A percentile compares a stretch with the other conserved stretches of the same genome.
Conservation (phyloP, 345 rosid genomes). For the Eucalyptus virginea region DNA sequence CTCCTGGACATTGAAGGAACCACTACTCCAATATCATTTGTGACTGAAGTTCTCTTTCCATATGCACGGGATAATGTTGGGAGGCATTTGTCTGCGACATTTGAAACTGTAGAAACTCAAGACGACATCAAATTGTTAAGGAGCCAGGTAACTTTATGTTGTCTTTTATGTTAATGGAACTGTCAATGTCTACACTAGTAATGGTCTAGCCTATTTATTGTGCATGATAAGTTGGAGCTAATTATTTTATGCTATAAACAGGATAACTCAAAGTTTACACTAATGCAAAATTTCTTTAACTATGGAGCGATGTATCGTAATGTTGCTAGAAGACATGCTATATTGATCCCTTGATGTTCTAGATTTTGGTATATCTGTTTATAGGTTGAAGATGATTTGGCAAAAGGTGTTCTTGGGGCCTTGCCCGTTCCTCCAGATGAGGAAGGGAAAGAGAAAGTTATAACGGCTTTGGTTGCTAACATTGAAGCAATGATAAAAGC, state of each 20-base stretch:
- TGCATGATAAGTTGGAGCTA: neutral
- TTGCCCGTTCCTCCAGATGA: conserved; percentile 60
- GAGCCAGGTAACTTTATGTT: conserved; percentile 44
- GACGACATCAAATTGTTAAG: conserved; percentile 68
- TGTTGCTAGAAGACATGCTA: neutral
- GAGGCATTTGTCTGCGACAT: conserved; percentile 66
- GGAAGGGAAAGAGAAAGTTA: conserved; percentile 67
- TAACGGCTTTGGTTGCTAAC: conserved; percentile 79
- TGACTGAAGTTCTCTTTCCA: conserved; percentile 84
- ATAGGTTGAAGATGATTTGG: conserved; percentile 75
- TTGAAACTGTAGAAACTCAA: conserved; percentile 67
- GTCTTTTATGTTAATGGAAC: no score
- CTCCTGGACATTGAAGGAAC: conserved; percentile 98
- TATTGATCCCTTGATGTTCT: neutral
- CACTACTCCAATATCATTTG: conserved; percentile 94
- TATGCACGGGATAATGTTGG: conserved; percentile 84
- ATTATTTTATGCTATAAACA: neutral
- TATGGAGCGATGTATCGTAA: neutral
- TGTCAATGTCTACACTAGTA: neutral
- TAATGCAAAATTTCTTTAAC: neutral
- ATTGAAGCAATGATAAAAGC: conserved; percentile 90
- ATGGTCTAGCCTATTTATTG: neutral
- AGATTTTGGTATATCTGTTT: neutral
- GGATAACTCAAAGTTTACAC: neutral
- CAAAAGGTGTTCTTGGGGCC: conserved; percentile 54